Evolutionary conservation across 2,329 filamentous ascomycete species (phyloP), one percentile per base, ranked within the genome.

Genomic region (Diaporthe velutina): DNA sequence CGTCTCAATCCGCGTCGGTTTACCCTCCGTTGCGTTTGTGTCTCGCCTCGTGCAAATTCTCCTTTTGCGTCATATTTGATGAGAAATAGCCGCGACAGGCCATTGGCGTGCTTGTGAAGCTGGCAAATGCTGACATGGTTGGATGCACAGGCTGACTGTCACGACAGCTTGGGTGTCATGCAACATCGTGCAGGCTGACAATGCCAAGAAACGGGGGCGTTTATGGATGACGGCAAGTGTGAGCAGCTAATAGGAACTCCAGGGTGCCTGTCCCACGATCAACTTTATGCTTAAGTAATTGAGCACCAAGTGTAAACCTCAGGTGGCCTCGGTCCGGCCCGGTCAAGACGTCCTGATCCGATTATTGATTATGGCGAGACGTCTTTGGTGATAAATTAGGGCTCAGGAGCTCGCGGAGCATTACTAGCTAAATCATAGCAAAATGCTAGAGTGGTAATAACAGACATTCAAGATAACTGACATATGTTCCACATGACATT

Each of bases 121-220:
- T 38, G 12, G 3, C 38, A 2, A 19, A 17, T 38, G 64, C 45
- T 67, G 64, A 52, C 64, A 54, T 5, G 15, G 33, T 52, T 10
- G 17, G 22, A 25, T 19, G 22, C 13, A 7, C 17, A 22, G 64
- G 64, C 64, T 67, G 64, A 67, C 64, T 1, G 45, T 38, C 45
- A 52, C 52, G 61, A 50, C 61, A 10, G 22, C 28, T 4, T 30
- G 61, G 30, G 10, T 52, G 64, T 67, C 45, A 52, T 52, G 45
- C 64, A 28, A 45, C 42, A 25, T 17, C n/a, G 30, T 35, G 30
- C 19, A 67, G 45, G 30, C 64, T 67, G 64, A 67, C 64, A 38
- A 12, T 9, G 61, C 64, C 64, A 67, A 67, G 64, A 19, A 19
- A 52, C 2, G 6, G 17, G 30, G 28, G 4, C 3, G 9, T n/a